Percentiles rank a stretch among this genome's conserved stretches.
Evolutionary conservation across 331 rosid genomes (phyloP).

Genomic region (Stylosanthes scabra): DNA sequence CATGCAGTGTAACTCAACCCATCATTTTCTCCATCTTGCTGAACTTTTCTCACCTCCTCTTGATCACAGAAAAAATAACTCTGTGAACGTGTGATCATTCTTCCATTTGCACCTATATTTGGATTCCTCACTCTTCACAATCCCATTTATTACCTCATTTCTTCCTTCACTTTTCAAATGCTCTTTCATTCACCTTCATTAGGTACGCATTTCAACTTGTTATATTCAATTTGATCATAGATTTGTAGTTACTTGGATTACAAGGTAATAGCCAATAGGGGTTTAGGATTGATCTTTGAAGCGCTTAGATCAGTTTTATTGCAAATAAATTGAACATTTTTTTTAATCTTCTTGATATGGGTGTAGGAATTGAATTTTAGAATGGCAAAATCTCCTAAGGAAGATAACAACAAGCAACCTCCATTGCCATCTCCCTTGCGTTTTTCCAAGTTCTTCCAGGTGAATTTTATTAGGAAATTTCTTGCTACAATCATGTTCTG

Average conservation of each 20-base stretch:
- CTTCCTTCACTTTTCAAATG: too few species aligned
- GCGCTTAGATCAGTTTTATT: constrained; percentile 38
- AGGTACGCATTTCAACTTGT: background rate
- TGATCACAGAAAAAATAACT: too few species aligned
- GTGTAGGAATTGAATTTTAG: constrained; percentile 44
- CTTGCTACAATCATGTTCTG: constrained; percentile 21
- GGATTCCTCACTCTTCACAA: too few species aligned
- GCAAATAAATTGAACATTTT: background rate
- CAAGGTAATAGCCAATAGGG: background rate
- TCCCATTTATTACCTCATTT: too few species aligned
- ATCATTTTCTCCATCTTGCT: too few species aligned
- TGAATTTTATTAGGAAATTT: constrained; percentile 27
- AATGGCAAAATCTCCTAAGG: constrained; percentile 66
- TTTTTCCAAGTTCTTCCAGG: constrained; percentile 82
- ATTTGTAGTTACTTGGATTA: constrained; percentile 36
- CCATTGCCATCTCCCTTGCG: constrained; percentile 89
- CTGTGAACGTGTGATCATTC: too few species aligned
- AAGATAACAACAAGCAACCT: constrained; percentile 60
- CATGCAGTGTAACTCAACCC: too few species aligned
- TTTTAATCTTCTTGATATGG: constrained; percentile 30
- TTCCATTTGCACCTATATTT: too few species aligned
- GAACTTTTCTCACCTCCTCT: too few species aligned
- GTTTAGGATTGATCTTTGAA: constrained; percentile 49
- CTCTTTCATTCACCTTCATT: too few species aligned
- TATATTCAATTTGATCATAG: constrained; percentile 20